Evolutionary conservation across 2,329 filamentous ascomycete species (phyloP).

Genomic region (Aspergillus sp.): DNA sequence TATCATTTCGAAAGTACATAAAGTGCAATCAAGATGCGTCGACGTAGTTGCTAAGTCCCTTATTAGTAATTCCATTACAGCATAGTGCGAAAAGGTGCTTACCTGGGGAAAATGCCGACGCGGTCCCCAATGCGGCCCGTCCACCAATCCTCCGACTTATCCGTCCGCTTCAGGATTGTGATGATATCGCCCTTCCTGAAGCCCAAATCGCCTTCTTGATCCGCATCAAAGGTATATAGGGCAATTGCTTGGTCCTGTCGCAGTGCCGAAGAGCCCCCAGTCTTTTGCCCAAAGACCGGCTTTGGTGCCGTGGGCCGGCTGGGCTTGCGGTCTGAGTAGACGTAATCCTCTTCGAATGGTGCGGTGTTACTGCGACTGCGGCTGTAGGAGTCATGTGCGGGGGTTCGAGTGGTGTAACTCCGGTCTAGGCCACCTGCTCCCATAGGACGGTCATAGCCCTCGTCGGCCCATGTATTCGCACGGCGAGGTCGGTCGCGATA

Average conservation of each 20-base stretch:
- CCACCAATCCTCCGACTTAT: conserved; percentile 96
- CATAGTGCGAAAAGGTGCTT: conserved; percentile 17
- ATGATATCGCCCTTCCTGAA: conserved; percentile 98
- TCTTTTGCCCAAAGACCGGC: conserved; percentile 61
- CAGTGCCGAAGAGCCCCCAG: conserved; percentile 30
- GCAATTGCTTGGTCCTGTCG: conserved; percentile 76
- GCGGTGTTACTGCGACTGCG: conserved; percentile 33
- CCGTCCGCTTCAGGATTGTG: conserved; percentile 87
- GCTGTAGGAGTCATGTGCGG: conserved; percentile 19
- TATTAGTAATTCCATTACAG: conserved; percentile 1
- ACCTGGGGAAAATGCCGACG: conserved; percentile 90
- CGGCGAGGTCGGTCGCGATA: conserved; percentile 48
- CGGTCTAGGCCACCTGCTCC: conserved; percentile 24
- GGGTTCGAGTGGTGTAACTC: conserved; percentile 29
- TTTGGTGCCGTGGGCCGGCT: conserved; percentile 81
- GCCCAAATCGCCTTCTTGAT: conserved; percentile 82
- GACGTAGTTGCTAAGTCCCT: conserved; percentile 30
- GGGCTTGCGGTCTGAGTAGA: conserved; percentile 57
- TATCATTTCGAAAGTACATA: conserved; percentile 17
- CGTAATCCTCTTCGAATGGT: conserved; percentile 43
- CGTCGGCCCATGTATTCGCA: conserved; percentile 45
- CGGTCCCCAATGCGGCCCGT: conserved; percentile 79
- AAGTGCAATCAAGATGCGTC: conserved; percentile 22
- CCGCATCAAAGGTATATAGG: conserved; percentile 87
- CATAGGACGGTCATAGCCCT: conserved; percentile 40